Conservation (phyloP, 2,329 filamentous ascomycete genomes). For the Blastomyces parvus region DNA sequence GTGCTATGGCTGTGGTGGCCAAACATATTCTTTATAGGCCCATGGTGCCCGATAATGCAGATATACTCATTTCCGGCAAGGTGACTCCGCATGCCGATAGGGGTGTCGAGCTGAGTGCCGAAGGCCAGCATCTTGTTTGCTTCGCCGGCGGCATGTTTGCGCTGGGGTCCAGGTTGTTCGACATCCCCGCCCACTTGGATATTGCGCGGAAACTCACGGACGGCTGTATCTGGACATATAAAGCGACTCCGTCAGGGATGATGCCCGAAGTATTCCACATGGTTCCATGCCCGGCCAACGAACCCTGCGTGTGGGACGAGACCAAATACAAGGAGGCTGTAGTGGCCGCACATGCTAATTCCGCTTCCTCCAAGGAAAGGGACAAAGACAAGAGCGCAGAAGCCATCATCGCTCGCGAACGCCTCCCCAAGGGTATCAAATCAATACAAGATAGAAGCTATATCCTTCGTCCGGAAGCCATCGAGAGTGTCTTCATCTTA, state of each 20-base stretch:
- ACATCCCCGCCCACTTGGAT: conserved; percentile 39
- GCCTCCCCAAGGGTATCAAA: conserved; percentile 11
- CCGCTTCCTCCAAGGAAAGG: neutral
- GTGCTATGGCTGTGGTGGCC: conserved; percentile 56
- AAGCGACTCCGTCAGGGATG: conserved; percentile 40
- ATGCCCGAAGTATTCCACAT: conserved; percentile 45
- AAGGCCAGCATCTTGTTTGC: conserved; percentile 45
- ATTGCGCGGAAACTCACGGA: conserved; percentile 44
- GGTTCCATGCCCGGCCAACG: conserved; percentile 30
- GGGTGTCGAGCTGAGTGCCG: conserved; percentile 27
- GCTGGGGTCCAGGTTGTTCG: conserved; percentile 44
- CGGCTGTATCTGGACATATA: conserved; percentile 49
- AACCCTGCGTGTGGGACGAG: conserved; percentile 13
- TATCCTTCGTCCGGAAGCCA: conserved; percentile 56
- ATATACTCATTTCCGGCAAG: conserved; percentile 64
- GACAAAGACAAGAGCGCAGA: neutral
- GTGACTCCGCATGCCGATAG: conserved; percentile 25
- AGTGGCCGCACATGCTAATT: neutral
- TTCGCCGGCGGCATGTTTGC: conserved; percentile 49
- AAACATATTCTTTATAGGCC: conserved; percentile 69
- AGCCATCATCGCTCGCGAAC: conserved; percentile 7
- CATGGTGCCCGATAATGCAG: conserved; percentile 56
- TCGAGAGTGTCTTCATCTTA: conserved; percentile 82
- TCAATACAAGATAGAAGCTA: conserved; percentile 10
- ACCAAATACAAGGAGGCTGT: conserved; percentile 4